phyloP scores from a whole-genome alignment of 176 grass and related monocot species.

The Juncus inflexus region DNA sequence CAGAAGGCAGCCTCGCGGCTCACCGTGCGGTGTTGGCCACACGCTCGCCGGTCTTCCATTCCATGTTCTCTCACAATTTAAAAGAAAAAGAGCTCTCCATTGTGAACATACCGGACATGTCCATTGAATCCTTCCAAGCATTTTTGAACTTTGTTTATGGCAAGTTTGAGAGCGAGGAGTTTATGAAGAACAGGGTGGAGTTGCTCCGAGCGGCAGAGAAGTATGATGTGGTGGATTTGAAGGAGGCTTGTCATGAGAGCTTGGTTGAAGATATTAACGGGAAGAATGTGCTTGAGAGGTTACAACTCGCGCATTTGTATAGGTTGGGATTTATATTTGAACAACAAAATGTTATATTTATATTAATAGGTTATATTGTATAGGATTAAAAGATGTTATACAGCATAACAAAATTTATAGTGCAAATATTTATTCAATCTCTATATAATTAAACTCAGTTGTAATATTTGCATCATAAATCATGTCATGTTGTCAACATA shows the following conservation, averaged over 20 bases:
- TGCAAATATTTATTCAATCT: too few species aligned
- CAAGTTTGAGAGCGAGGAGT: conserved; percentile 51
- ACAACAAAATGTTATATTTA: too few species aligned
- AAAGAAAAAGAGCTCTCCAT: conserved; percentile 80
- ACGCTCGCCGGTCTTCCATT: conserved; percentile 67
- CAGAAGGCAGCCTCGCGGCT: conserved; percentile 62
- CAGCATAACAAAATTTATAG: too few species aligned
- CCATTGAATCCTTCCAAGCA: conserved; percentile 58
- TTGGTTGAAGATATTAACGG: conserved; percentile 67
- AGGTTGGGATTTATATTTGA: conserved; percentile 16
- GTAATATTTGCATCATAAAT: too few species aligned
- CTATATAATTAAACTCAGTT: too few species aligned
- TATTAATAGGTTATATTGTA: too few species aligned
- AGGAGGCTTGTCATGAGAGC: conserved; percentile 85
- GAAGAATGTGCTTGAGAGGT: conserved; percentile 69
- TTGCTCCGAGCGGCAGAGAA: conserved; percentile 84
- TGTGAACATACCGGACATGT: conserved; percentile 84
- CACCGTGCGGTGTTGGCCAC: conserved; percentile 72
- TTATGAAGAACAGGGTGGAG: conserved; percentile 56
- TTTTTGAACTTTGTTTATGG: conserved; percentile 92
- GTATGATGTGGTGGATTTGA: conserved; percentile 83
- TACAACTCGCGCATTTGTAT: conserved; percentile 61
- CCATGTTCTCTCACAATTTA: conserved; percentile 96
- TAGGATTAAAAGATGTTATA: too few species aligned
- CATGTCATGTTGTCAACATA: too few species aligned